phyloP scores from a whole-genome alignment of 2,329 filamentous ascomycete genomes.

The Coniochaeta prunicola region DNA sequence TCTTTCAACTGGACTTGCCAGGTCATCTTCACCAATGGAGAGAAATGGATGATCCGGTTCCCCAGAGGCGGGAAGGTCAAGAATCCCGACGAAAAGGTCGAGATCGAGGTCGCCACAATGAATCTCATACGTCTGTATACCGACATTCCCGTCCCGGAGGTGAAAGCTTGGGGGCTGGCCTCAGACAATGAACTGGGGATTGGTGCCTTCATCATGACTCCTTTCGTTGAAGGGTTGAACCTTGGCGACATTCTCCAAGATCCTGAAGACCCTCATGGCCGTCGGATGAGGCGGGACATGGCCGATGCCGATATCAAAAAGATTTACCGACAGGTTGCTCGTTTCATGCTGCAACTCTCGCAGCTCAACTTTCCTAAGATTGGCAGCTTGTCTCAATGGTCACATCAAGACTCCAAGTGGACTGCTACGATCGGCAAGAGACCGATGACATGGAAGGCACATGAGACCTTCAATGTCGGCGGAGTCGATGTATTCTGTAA shows the following conservation, averaged over 20 bases:
- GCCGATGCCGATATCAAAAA: not conserved
- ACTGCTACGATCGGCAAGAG: not conserved
- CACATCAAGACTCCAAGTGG: not conserved
- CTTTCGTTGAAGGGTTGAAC: not conserved
- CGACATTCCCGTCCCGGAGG: conserved; percentile 4
- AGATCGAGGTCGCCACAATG: conserved; percentile 7
- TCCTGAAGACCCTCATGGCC: not conserved
- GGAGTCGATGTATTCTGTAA: not conserved
- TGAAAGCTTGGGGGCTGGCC: conserved; percentile 3
- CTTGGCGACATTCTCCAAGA: not conserved
- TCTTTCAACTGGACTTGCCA: not conserved
- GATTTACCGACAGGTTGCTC: not conserved
- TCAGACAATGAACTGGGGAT: not conserved
- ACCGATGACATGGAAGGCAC: not conserved
- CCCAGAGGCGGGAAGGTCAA: not conserved
- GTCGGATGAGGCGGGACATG: not conserved
- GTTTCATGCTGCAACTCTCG: not conserved
- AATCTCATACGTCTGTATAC: conserved; percentile 4
- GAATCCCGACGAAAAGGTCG: conserved; percentile 1
- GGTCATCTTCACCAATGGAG: not conserved
- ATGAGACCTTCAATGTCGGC: not conserved
- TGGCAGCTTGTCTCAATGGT: not conserved
- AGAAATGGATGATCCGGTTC: not conserved
- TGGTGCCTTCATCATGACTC: not conserved
- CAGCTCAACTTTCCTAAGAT: not conserved